Conservation (phyloP, 768 basidiomycete species). For the Lenzites betulinus region DNA sequence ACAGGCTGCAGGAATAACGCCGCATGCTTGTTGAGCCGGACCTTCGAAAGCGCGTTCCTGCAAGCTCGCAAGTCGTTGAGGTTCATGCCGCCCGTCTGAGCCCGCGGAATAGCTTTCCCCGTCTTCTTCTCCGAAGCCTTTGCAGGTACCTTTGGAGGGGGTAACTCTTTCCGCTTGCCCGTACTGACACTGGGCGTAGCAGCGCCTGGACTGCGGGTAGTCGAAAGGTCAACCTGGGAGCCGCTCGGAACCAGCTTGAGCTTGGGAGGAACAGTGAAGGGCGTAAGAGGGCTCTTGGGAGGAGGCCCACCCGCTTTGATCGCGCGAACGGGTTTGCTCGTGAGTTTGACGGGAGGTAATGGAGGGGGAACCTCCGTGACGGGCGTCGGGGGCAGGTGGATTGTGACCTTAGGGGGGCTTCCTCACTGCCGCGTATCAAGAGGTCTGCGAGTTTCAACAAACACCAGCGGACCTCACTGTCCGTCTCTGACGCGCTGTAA, state of each 20-base stretch:
- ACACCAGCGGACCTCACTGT: slow-evolving; percentile 90
- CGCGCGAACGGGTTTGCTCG: slow-evolving; percentile 42
- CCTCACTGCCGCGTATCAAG: slow-evolving; percentile 79
- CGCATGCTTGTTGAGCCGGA: slow-evolving; percentile 73
- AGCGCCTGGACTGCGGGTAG: slow-evolving; percentile 32
- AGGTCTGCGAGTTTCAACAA: slow-evolving; percentile 91
- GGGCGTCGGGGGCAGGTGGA: slow-evolving; percentile 79
- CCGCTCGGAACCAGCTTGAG: slow-evolving; percentile 53
- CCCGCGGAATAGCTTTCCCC: slow-evolving; percentile 60
- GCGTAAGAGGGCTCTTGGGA: slow-evolving; percentile 32
- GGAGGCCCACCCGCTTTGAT: slow-evolving; percentile 39
- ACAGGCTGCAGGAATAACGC: slow-evolving; percentile 83
- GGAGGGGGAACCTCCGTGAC: slow-evolving; percentile 61
- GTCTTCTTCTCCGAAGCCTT: slow-evolving; percentile 29
- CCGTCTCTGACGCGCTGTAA: slow-evolving; percentile 67
- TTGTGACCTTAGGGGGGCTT: slow-evolving; percentile 85
- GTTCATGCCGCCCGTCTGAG: slow-evolving; percentile 76
- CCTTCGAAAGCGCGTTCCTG: slow-evolving; percentile 77
- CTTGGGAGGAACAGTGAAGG: slow-evolving; percentile 48
- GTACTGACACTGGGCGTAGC: slow-evolving; percentile 12
- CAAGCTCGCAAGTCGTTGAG: slow-evolving; percentile 75
- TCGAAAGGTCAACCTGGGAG: slow-evolving; percentile 27
- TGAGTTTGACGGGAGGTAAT: slow-evolving; percentile 54
- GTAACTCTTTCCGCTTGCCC: slow-evolving; percentile 15
- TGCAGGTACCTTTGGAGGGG: slow-evolving; percentile 23